A percentile compares a stretch with the other conserved stretches of the same genome.
These are phyloP conservation scores for Calonectria hongkongensis DNA, from an alignment of 2,329 filamentous ascomycete genomes.

Conservation along the genomic window DNA sequence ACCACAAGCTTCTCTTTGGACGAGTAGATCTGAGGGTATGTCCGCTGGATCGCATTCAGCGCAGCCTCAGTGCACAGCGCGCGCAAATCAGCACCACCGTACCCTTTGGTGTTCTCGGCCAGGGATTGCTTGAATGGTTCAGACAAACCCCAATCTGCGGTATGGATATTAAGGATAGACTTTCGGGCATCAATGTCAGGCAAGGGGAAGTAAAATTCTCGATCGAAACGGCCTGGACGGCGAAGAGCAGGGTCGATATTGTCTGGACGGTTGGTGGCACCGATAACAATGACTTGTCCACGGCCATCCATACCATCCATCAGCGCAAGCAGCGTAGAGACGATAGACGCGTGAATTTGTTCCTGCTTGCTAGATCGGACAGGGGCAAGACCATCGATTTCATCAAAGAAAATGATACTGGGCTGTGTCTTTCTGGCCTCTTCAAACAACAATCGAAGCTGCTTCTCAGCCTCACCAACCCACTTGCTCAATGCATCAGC, in stretches of 20 bases:
- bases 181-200: constrained; percentile 87
- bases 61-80: constrained; percentile 97
- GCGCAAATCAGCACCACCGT: constrained; percentile 95
- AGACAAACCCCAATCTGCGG: constrained; percentile 91
- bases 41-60: constrained; percentile 94
- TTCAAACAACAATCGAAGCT: constrained; percentile 94
- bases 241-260: constrained; percentile 97
- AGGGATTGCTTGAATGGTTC: constrained; percentile 87
- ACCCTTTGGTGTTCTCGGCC: constrained; percentile 93
- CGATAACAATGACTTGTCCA: constrained; percentile 98
- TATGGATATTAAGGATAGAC: constrained; percentile 95
- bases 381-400: constrained; percentile 97
- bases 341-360: constrained; percentile 98
- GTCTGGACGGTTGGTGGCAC: constrained; percentile 97
- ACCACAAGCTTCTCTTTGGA: constrained; percentile 93
- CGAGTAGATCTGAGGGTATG: constrained; percentile 96
- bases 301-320: constrained; percentile 99
- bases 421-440: constrained; percentile 96
- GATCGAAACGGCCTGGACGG: constrained; percentile 94
- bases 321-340: constrained; percentile 92
- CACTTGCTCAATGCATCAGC: constrained; percentile 98
- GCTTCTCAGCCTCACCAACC: constrained; percentile 98
- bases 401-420: constrained; percentile 99
- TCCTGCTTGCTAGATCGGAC: constrained; percentile 98
- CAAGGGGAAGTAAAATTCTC: constrained; percentile 98